Percentiles rank a stretch among this genome's conserved stretches.
phyloP scores from a whole-genome alignment of 2,329 filamentous ascomycete species.

The Colletotrichum gigasporum region DNA sequence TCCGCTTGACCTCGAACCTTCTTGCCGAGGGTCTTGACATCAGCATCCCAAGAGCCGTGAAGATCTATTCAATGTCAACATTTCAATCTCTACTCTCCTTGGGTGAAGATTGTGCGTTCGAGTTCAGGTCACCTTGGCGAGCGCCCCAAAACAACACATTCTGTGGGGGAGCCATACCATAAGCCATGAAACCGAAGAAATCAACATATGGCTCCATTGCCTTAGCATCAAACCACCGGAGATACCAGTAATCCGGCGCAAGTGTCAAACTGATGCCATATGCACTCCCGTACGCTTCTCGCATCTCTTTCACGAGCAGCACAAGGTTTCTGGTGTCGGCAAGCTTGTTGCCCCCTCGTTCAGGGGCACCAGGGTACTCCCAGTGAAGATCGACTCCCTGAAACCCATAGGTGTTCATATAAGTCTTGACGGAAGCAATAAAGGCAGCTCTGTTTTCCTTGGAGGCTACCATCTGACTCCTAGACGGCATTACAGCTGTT shows the following conservation, averaged over 20 bases:
- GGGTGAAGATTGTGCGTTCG: too few species aligned
- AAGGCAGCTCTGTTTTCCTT: slow-evolving; percentile 43
- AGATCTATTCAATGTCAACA: too few species aligned
- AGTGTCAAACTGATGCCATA: slow-evolving; percentile 53
- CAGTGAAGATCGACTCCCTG: slow-evolving; percentile 57
- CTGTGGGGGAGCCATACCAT: too few species aligned
- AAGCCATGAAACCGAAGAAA: slow-evolving; percentile 49
- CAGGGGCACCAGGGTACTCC: slow-evolving; percentile 51
- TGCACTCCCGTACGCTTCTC: slow-evolving; percentile 35
- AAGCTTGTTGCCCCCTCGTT: slow-evolving; percentile 43
- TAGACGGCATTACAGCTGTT: too few species aligned
- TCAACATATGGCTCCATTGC: slow-evolving; percentile 49
- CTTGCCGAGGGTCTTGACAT: slow-evolving; percentile 40
- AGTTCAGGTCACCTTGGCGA: too few species aligned
- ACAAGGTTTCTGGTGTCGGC: slow-evolving; percentile 49
- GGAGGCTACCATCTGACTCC: slow-evolving; percentile 38
- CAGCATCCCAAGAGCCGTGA: slow-evolving; percentile 52
- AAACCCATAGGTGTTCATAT: slow-evolving; percentile 48
- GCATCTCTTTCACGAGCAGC: slow-evolving; percentile 45
- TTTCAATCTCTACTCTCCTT: too few species aligned
- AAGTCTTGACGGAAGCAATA: slow-evolving; percentile 43
- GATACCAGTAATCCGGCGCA: slow-evolving; percentile 48
- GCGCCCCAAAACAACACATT: too few species aligned
- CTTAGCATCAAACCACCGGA: slow-evolving; percentile 46
- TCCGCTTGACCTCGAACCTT: slow-evolving; percentile 50